These are phyloP conservation scores for Extremus antarcticus DNA, from an alignment of 495 filamentous ascomycete genomes.

Conservation along the genomic window DNA sequence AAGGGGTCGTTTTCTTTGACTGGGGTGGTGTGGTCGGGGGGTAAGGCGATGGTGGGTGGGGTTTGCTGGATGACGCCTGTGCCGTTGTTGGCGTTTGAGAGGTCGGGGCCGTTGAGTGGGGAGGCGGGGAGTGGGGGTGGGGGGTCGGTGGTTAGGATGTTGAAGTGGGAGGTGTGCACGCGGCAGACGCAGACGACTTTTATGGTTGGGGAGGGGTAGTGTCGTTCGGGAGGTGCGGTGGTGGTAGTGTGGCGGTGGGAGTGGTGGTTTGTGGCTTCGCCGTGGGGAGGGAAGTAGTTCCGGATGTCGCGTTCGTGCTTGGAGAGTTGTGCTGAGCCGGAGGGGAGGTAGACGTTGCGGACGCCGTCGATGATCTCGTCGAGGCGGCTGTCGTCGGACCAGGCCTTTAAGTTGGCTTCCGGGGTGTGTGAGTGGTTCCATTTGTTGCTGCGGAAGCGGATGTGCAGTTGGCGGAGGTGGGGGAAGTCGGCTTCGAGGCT, in stretches of 20 bases:
- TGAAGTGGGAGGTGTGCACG: constrained; percentile 11
- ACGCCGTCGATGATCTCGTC: constrained; percentile 15
- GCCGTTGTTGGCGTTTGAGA: neutral
- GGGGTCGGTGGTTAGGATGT: neutral
- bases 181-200: constrained; percentile 11
- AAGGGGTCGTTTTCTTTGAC: constrained; percentile 3
- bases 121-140: neutral
- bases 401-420: constrained; percentile 13
- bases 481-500: constrained; percentile 28
- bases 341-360: constrained; percentile 7
- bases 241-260: no score
- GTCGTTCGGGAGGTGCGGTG: no score
- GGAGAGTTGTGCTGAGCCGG: neutral
- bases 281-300: neutral
- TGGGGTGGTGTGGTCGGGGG: neutral
- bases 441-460: constrained; percentile 22
- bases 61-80: neutral
- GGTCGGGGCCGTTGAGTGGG: neutral
- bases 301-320: neutral
- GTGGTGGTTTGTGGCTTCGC: no score
- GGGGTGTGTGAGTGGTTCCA: constrained; percentile 12
- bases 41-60: neutral
- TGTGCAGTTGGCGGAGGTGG: constrained; percentile 23
- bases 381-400: constrained; percentile 14
- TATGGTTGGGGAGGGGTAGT: constrained; percentile 1